These are phyloP conservation scores for Penicillium pancosmium DNA, from an alignment of 495 filamentous ascomycete genomes.

Conservation along the genomic window DNA sequence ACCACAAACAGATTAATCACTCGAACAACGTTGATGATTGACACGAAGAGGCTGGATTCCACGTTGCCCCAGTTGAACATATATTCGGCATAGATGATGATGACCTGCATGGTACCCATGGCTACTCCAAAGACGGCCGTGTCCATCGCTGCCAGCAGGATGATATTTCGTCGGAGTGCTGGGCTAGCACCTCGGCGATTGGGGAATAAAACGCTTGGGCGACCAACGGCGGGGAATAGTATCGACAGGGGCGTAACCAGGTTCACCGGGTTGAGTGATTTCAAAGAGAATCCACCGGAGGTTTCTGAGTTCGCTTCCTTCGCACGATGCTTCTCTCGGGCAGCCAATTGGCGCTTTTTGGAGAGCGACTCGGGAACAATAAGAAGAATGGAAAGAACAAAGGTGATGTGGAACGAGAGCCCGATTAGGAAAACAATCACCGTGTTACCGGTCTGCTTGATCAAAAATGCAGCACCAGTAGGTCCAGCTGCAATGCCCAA, in stretches of 20 bases:
- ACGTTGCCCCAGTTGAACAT: constrained; percentile 81
- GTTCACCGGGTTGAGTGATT: constrained; percentile 53
- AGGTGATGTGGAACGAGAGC: constrained; percentile 68
- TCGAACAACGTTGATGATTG: constrained; percentile 70
- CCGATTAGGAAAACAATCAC: constrained; percentile 79
- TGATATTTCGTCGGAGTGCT: constrained; percentile 72
- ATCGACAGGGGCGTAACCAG: constrained; percentile 76
- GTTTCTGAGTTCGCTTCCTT: constrained; percentile 19
- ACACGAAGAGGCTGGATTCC: constrained; percentile 77
- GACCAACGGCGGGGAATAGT: constrained; percentile 70
- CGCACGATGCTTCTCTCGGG: constrained; percentile 63
- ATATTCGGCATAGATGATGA: constrained; percentile 77
- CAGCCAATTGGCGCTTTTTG: constrained; percentile 63
- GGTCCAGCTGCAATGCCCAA: constrained; percentile 84
- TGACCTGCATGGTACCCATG: constrained; percentile 75
- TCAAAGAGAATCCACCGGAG: constrained; percentile 21
- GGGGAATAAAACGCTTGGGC: constrained; percentile 59
- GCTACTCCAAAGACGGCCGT: constrained; percentile 76
- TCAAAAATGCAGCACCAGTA: constrained; percentile 72
- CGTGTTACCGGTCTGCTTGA: constrained; percentile 67
- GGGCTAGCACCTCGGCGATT: constrained; percentile 61
- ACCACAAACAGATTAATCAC: constrained; percentile 73
- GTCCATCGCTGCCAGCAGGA: constrained; percentile 79
- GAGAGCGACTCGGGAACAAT: constrained; percentile 82
- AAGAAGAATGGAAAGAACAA: constrained; percentile 67